Percentiles rank a stretch among this genome's conserved stretches.
Conservation (phyloP, 1,284 basidiomycete genomes). For the Pseudomicrostroma phylloplanum region DNA sequence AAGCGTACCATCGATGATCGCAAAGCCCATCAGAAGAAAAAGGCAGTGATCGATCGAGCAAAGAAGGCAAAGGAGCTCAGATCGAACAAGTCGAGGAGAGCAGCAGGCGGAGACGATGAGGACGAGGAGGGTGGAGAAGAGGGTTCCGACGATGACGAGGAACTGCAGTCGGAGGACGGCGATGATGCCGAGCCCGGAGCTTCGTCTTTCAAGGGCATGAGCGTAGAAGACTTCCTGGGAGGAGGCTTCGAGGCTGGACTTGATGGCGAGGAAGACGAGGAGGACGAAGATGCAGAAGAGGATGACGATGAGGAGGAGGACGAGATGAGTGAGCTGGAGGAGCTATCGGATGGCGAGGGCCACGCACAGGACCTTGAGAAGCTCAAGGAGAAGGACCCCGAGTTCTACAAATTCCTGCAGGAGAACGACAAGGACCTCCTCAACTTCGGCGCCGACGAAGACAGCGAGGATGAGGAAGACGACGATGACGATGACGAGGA, state of each 20-base stretch:
- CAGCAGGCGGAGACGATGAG: neutral
- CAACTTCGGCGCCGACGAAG: constrained; percentile 58
- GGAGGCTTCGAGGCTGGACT: constrained; percentile 43
- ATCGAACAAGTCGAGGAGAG: neutral
- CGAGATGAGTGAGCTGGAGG: constrained; percentile 37
- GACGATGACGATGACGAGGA: constrained; percentile 48
- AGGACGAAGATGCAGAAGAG: constrained; percentile 29
- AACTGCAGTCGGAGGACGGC: neutral
- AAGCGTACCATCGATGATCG: constrained; percentile 41
- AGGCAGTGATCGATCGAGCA: constrained; percentile 29
- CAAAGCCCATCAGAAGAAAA: constrained; percentile 40
- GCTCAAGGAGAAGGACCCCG: constrained; percentile 89
- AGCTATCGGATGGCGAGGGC: constrained; percentile 31
- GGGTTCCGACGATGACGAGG: constrained; percentile 43
- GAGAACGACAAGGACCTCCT: constrained; percentile 88
- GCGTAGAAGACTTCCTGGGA: constrained; percentile 46
- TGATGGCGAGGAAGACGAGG: constrained; percentile 21
- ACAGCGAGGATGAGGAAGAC: constrained; percentile 48
- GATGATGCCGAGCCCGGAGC: constrained; percentile 11
- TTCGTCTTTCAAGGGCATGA: constrained; percentile 23
- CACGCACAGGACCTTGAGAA: constrained; percentile 80
- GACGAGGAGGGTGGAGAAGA: constrained; percentile 22
- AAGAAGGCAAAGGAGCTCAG: constrained; percentile 16
- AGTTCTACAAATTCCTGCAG: constrained; percentile 95
- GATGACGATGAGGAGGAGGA: constrained; percentile 22